Percentiles rank a stretch among this genome's conserved stretches.
Conservation (phyloP, 2,329 filamentous ascomycete species). For the Botrytis aclada region DNA sequence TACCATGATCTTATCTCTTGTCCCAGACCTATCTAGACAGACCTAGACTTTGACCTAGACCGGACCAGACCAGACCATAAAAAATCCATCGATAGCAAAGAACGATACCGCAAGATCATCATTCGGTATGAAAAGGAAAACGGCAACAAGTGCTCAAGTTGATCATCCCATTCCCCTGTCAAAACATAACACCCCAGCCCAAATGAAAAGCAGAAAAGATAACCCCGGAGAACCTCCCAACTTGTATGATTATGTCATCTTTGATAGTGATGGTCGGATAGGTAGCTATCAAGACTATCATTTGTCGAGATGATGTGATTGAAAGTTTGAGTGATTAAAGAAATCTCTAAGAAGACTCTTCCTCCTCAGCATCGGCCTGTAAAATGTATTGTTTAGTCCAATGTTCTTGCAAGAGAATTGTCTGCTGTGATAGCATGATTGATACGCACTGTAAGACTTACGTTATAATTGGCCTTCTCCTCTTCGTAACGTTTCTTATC, state of each 20-base stretch:
- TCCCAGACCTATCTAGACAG: slow-evolving; percentile 6
- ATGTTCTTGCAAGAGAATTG: slow-evolving; percentile 24
- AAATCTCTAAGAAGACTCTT: slow-evolving; percentile 45
- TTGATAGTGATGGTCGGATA: slow-evolving; percentile 19
- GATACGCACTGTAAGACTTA: slow-evolving; percentile 48
- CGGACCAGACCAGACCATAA: slow-evolving; percentile 4
- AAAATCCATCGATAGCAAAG: slow-evolving; percentile 6
- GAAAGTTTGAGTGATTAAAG: slow-evolving; percentile 22
- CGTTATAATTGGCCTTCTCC: slow-evolving; percentile 92
- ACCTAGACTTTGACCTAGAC: slow-evolving; percentile 22
- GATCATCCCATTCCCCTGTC: slow-evolving; percentile 29
- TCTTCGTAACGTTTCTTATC: slow-evolving; percentile 99
- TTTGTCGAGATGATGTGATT: slow-evolving; percentile 26
- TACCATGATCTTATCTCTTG: not conserved
- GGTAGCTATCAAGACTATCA: slow-evolving; percentile 14
- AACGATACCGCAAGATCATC: slow-evolving; percentile 12
- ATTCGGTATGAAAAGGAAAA: slow-evolving; percentile 26
- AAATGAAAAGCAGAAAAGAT: slow-evolving; percentile 32
- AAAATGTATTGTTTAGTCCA: slow-evolving; percentile 38
- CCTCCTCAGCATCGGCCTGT: slow-evolving; percentile 55
- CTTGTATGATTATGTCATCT: slow-evolving; percentile 18
- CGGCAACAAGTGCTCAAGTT: slow-evolving; percentile 23
- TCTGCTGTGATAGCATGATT: slow-evolving; percentile 22
- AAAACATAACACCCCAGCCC: slow-evolving; percentile 35
- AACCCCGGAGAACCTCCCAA: slow-evolving; percentile 21